Conservation (phyloP, 257 asterid species). For the Capsicum pubescens region DNA sequence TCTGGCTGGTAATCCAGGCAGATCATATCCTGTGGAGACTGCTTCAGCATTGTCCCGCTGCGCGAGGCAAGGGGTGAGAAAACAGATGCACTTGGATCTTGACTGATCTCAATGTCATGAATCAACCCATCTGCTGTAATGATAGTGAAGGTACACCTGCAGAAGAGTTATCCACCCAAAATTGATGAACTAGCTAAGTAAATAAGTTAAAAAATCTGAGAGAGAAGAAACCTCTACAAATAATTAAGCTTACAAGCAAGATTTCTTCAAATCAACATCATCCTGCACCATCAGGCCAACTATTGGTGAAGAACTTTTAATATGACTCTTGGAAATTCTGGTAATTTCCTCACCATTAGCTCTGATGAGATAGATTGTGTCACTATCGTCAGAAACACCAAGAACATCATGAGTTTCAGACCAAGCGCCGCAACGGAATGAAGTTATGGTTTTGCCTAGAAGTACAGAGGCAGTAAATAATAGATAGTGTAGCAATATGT, state of each 20-base stretch:
- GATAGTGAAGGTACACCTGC: conserved; percentile 84
- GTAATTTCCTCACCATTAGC: conserved; percentile 93
- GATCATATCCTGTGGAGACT: conserved; percentile 60
- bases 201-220: conserved; percentile 30
- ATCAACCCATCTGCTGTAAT: conserved; percentile 80
- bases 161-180: conserved; percentile 40
- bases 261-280: conserved; percentile 57
- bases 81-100: conserved; percentile 80
- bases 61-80: conserved; percentile 55
- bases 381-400: conserved; percentile 82
- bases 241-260: conserved; percentile 67
- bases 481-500: neutral
- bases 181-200: conserved; percentile 37
- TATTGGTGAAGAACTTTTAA: conserved; percentile 67
- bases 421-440: conserved; percentile 82
- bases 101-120: conserved; percentile 82
- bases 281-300: conserved; percentile 73
- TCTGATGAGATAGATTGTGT: conserved; percentile 69
- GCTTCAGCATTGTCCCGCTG: conserved; percentile 50
- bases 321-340: conserved; percentile 69
- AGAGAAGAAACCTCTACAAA: conserved; percentile 32
- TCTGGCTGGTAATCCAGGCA: conserved; percentile 80
- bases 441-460: conserved; percentile 61
- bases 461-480: conserved; percentile 26
- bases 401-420: conserved; percentile 91